A percentile compares a stretch with the other conserved stretches of the same genome.
Evolutionary conservation across 75 land plant genomes (phyloP).

Genomic region (Pinus albicaulis): DNA sequence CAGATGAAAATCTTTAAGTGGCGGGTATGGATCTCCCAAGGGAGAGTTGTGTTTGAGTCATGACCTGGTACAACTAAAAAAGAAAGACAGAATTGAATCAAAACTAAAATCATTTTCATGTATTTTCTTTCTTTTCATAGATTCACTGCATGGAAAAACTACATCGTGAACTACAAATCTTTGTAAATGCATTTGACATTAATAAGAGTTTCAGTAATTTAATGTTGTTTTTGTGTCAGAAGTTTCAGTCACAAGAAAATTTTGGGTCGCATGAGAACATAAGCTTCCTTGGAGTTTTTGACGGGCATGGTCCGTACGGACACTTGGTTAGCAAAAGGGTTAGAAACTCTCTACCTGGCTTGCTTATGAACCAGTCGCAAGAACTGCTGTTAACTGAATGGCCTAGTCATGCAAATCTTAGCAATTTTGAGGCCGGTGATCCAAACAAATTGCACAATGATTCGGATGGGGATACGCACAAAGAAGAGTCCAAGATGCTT

Average conservation of each 20-base stretch:
- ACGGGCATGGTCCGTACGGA: slow-evolving; percentile 90
- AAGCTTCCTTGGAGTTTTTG: slow-evolving; percentile 81
- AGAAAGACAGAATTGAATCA: too few species aligned
- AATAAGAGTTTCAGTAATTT: too few species aligned
- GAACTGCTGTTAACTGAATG: slow-evolving; percentile 5
- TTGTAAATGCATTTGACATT: too few species aligned
- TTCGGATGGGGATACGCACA: not conserved
- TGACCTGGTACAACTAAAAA: too few species aligned
- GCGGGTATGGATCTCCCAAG: too few species aligned
- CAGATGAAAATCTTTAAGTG: too few species aligned
- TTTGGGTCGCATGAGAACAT: slow-evolving; percentile 50
- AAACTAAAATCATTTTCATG: too few species aligned
- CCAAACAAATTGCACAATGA: not conserved
- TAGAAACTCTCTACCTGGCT: slow-evolving; percentile 65
- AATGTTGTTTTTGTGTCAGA: too few species aligned
- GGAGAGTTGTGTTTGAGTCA: too few species aligned
- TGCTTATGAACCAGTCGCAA: slow-evolving; percentile 37
- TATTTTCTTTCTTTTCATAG: too few species aligned
- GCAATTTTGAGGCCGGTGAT: not conserved
- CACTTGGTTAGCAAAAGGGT: slow-evolving; percentile 73
- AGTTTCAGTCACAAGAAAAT: slow-evolving; percentile 21
- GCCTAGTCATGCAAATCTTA: not conserved
- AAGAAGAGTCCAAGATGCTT: not conserved
- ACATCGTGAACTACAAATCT: too few species aligned
- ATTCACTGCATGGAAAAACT: too few species aligned